These are phyloP conservation scores for Thalassiosira hispida DNA, from an alignment of 352 stramenopile genomes.

Conservation along the genomic window DNA sequence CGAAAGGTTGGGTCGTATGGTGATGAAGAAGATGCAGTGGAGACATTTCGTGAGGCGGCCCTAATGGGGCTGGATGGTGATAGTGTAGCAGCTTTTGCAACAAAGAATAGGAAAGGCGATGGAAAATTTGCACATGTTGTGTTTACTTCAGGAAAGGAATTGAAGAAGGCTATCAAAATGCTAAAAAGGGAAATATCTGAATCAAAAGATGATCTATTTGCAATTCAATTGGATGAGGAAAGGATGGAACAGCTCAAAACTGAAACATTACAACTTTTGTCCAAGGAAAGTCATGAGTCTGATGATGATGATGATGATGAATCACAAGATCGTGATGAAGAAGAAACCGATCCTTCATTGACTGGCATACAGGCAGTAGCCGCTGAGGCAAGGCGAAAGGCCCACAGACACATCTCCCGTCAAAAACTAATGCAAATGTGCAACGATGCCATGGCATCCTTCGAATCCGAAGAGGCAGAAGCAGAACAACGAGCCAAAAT, in stretches of 20 bases:
- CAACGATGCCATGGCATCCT: conserved; percentile 75
- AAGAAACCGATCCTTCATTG: conserved; percentile 20
- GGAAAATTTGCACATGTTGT: conserved; percentile 86
- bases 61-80: conserved; percentile 15
- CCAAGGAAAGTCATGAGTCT: conserved; percentile 22
- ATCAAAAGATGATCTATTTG: conserved; percentile 19
- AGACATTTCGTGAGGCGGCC: conserved; percentile 33
- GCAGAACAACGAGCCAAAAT: conserved; percentile 45
- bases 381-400: conserved; percentile 33
- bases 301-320: conserved; percentile 16
- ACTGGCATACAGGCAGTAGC: conserved; percentile 64
- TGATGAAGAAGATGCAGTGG: conserved; percentile 8
- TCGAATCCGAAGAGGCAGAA: conserved; percentile 70
- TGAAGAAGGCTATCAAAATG: conserved; percentile 63
- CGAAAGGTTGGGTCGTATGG: conserved; percentile 28
- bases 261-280: conserved; percentile 21
- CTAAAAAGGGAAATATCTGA: conserved; percentile 46
- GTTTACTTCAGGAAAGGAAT: conserved; percentile 73
- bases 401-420: conserved; percentile 37
- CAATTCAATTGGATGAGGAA: conserved; percentile 33
- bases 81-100: neutral
- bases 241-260: conserved; percentile 34
- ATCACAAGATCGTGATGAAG: conserved; percentile 39
- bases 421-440: conserved; percentile 72
- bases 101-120: conserved; percentile 39